Evolutionary conservation across 2,329 filamentous ascomycete species (phyloP), one percentile per base, ranked within the genome.

Genomic region (Ambrosiella cleistominuta): DNA sequence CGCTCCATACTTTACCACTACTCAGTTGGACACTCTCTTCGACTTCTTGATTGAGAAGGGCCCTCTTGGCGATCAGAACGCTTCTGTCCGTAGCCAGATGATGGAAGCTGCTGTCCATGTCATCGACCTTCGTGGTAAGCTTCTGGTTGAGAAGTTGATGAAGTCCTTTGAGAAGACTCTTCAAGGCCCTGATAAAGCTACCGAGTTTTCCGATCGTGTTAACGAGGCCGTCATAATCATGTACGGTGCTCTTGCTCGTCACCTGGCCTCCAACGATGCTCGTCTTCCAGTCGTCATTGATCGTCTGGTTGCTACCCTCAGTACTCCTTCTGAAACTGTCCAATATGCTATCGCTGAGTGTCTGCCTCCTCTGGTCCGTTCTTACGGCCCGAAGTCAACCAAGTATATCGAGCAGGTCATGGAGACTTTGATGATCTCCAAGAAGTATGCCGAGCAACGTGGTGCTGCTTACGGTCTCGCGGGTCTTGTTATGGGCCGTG

Each of bases 201-300:
- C 84, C 0, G 82, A 90, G 63, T 81, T 84, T 57, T 83, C 87
- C 15, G 94, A 98, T 69, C 81, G 88, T 61, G 86, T 97, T 62
- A 96, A 96, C 64, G 93, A 98, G 71, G 93, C 94, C 15, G 90
- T 98, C 56, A 90, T 98, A 64, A 93, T 98, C 64, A 85, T 98
- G 68, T 98, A 98, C 65, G 93, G 93, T 67, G 91, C 94, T 56
- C 74, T 98, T 42, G 93, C 90, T 49, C 82, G 87, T 56, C 93
- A 98, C 73, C 73, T 98, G 60, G 81, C 86, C 63, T 71, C 82
- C 7, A 88, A 89, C n/a, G 93, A 98, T 68, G 72, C 81, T 63
- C 90, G 94, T 65, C 81, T 97, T 54, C 88, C 90, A 0, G 82
- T 85, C 59, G 93, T 98, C 51, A 83, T 98, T 55, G 84, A 91